Evolutionary conservation across 768 basidiomycete species (phyloP), one percentile per base, ranked within the genome.

Genomic region (Termitomyces sp.): DNA sequence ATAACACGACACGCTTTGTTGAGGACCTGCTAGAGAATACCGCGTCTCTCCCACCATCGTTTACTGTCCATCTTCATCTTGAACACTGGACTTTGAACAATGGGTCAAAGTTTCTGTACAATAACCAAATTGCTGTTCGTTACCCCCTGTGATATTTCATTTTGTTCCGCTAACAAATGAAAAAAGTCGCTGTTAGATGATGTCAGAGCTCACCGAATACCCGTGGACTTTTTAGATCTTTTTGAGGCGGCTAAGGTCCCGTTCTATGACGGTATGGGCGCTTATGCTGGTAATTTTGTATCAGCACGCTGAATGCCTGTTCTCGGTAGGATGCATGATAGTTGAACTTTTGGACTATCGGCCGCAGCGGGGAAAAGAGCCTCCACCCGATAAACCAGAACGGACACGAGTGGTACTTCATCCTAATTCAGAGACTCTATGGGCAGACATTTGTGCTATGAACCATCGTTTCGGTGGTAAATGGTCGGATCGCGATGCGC

Each of bases 21-120:
- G 76, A 87, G 69, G 83, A 84, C 36, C 76, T 93, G 3, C 76
- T 92, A 53, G 81, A 83, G 61, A 80, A 78, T 63, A 81, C 85
- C 37, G 79, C 83, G 66, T 69, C 70, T 4, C 77, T 80, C 14
- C 83, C 85, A 1, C 86, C 92, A 1, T 94, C 92, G 15, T 91
- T 94, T 71, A 83, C 87, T 10, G 83, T 94, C 5, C 86, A 92
- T 66, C 79, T 94, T 47, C 81, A 91, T 73, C 81, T 84, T 31
- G 92, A 93, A 68, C 79, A 91, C 71, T 94, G 92, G 92, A 83
- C 85, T 4, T 79, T 94, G 51, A 94, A 94, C 69, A 86, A 83
- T 61, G 88, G 90, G 47, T 84, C 86, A 66, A 92, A 91, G 79
- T 92, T 91, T 70, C 76, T 88, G 59, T 92, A 94, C 72, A 88